phyloP scores from a whole-genome alignment of 192 early-diverging fungal species.

The Oehlia diaphana region DNA sequence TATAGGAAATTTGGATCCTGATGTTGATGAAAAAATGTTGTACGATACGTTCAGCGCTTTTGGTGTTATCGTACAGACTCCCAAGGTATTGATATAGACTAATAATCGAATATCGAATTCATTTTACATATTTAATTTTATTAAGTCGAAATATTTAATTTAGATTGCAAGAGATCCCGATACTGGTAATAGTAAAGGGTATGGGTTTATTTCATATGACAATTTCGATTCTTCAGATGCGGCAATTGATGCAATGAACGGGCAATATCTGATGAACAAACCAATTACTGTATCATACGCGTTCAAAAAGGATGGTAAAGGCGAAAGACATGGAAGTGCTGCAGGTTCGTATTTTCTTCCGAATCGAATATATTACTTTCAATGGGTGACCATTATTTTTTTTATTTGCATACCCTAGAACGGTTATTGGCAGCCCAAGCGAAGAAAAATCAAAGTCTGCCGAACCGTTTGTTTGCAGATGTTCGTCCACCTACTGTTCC shows the following conservation, averaged over 20 bases:
- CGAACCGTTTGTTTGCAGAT: constrained; percentile 74
- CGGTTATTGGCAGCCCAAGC: constrained; percentile 89
- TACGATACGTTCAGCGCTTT: constrained; percentile 96
- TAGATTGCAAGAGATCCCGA: constrained; percentile 82
- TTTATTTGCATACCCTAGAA: constrained; percentile 51
- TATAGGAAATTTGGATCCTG: constrained; percentile 93
- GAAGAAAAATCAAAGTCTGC: constrained; percentile 73
- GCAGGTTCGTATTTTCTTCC: constrained; percentile 56
- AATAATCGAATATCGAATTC: neutral
- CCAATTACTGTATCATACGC: constrained; percentile 89
- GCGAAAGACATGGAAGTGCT: constrained; percentile 93
- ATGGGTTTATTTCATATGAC: constrained; percentile 89
- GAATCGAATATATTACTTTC: neutral
- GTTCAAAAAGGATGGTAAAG: constrained; percentile 98
- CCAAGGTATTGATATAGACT: constrained; percentile 51
- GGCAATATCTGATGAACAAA: constrained; percentile 94
- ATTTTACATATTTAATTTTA: neutral
- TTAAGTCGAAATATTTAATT: neutral
- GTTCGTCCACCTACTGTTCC: constrained; percentile 32
- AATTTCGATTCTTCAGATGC: constrained; percentile 95
- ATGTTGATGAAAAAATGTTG: constrained; percentile 87
- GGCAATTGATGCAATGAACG: constrained; percentile 98
- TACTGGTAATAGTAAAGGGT: constrained; percentile 86
- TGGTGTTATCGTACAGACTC: constrained; percentile 85
- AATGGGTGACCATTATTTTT: neutral